Percentiles rank a stretch among this genome's conserved stretches.
Conservation (phyloP, 441 rosid species). For the Croton setiger region DNA sequence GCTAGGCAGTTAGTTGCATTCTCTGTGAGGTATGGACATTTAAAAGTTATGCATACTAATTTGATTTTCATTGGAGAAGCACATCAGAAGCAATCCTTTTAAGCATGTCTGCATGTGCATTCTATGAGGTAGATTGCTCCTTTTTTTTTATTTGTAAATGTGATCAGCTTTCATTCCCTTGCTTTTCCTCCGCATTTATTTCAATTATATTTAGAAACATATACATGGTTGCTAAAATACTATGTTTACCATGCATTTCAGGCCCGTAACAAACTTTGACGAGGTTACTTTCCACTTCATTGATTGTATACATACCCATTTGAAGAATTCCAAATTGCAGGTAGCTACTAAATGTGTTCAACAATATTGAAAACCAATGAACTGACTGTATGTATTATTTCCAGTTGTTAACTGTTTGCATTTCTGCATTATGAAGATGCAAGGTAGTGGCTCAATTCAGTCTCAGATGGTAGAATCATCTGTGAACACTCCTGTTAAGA, state of each 20-base stretch:
- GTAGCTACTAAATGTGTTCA: slow-evolving; percentile 28
- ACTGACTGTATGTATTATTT: neutral
- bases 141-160: neutral
- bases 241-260: slow-evolving; percentile 31
- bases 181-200: neutral
- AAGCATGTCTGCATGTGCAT: neutral
- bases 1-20: slow-evolving; percentile 62
- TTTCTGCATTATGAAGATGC: slow-evolving; percentile 27
- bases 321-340: slow-evolving; percentile 59
- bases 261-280: slow-evolving; percentile 71
- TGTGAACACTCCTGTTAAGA: slow-evolving; percentile 31
- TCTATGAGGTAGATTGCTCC: neutral
- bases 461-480: slow-evolving; percentile 37
- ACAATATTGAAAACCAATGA: neutral
- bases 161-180: neutral
- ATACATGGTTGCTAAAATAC: neutral
- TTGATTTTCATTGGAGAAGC: neutral
- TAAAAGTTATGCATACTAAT: neutral
- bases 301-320: slow-evolving; percentile 68
- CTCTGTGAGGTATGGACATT: slow-evolving; percentile 60
- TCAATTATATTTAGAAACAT: neutral
- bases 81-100: neutral
- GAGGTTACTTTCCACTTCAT: slow-evolving; percentile 86
- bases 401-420: slow-evolving; percentile 14
- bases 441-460: slow-evolving; percentile 35